phyloP scores from a whole-genome alignment of 139 green algal genomes.

The Closterium sp. region DNA sequence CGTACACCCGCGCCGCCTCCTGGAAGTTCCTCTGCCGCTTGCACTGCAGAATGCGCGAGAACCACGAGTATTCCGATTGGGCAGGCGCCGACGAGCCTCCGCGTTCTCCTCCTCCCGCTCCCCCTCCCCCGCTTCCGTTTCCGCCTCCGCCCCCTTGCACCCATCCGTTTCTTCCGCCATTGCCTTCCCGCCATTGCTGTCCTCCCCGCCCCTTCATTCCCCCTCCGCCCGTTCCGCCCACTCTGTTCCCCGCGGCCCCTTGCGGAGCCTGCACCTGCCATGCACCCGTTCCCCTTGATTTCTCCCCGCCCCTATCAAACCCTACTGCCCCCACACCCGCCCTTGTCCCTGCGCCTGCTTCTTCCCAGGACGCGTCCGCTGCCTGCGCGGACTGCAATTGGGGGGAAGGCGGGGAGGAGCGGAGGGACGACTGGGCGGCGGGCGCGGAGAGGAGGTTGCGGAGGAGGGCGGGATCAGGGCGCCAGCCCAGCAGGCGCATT shows the following conservation, averaged over 20 bases:
- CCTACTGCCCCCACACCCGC: background rate
- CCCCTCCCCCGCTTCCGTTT: background rate
- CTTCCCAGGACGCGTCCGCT: background rate
- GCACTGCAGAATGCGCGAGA: background rate
- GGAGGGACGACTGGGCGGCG: background rate
- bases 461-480: conserved; percentile 11
- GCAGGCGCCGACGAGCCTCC: background rate
- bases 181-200: background rate
- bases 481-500: background rate
- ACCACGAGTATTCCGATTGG: background rate
- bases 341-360: background rate
- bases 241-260: background rate
- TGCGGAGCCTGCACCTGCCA: conserved; percentile 5
- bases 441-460: background rate
- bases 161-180: conserved; percentile 6
- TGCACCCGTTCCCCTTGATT: background rate
- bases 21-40: background rate
- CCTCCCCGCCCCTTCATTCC: background rate
- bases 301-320: background rate
- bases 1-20: background rate
- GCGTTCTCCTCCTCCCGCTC: background rate
- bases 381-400: background rate
- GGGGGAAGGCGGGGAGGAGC: background rate
- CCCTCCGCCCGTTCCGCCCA: background rate
- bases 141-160: background rate